A percentile compares a stretch with the other conserved stretches of the same genome.
Evolutionary conservation across 2,329 filamentous ascomycete genomes (phyloP).

Genomic region (Hawksworthiomyces lignivorus): DNA sequence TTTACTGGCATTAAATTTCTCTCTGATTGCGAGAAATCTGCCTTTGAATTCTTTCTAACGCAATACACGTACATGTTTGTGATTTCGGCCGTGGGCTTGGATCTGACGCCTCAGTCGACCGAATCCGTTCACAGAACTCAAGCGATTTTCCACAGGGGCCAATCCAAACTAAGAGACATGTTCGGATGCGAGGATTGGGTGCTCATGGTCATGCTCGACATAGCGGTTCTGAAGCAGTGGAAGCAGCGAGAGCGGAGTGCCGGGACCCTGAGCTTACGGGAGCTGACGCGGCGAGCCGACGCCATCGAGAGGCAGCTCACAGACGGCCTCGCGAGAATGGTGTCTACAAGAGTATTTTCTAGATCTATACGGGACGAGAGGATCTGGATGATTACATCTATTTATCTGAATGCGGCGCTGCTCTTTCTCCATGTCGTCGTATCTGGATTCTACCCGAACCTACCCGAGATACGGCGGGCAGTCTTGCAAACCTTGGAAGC

Average conservation of each 20-base stretch:
- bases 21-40: slow-evolving; percentile 1
- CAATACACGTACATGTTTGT: slow-evolving; percentile 7
- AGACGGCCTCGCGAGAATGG: background rate
- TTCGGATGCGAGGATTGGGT: slow-evolving; percentile 9
- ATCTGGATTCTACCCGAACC: slow-evolving; percentile 5
- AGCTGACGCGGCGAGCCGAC: slow-evolving; percentile 5
- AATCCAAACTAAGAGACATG: slow-evolving; percentile 4
- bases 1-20: slow-evolving; percentile 6
- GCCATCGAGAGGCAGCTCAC: slow-evolving; percentile 2
- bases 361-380: slow-evolving; percentile 5
- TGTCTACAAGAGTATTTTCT: no score
- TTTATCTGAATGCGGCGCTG: slow-evolving; percentile 2
- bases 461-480: slow-evolving; percentile 8
- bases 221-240: slow-evolving; percentile 7
- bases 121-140: slow-evolving; percentile 7
- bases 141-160: slow-evolving; percentile 7
- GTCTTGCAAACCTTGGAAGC: slow-evolving; percentile 3
- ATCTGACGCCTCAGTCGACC: slow-evolving; percentile 3
- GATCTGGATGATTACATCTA: slow-evolving; percentile 7
- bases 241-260: slow-evolving; percentile 7
- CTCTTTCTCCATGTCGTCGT: slow-evolving; percentile 7
- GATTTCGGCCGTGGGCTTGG: slow-evolving; percentile 1
- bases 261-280: slow-evolving; percentile 7
- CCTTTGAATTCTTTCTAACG: slow-evolving; percentile 7
- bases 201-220: slow-evolving; percentile 5